Conservation (phyloP, 768 basidiomycete genomes). For the Tulasnella sp. region DNA sequence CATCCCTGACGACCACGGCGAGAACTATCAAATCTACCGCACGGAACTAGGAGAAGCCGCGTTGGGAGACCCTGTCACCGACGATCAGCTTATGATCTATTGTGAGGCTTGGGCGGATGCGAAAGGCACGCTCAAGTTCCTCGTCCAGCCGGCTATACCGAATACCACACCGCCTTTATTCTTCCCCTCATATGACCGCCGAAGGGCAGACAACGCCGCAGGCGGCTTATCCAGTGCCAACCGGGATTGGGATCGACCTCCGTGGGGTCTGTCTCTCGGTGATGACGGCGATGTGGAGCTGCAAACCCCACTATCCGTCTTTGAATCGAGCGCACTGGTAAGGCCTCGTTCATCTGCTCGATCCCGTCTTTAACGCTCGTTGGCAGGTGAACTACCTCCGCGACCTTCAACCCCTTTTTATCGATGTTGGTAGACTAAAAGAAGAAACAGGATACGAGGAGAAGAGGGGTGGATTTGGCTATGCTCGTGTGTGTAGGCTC, state of each 20-base stretch:
- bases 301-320: too few relatives aligned
- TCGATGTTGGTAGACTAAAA: too few relatives aligned
- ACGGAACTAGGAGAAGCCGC: conserved; percentile 81
- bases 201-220: neutral
- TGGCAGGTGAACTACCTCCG: too few relatives aligned
- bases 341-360: too few relatives aligned
- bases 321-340: too few relatives aligned
- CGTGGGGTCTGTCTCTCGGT: conserved; percentile 21
- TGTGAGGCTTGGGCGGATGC: conserved; percentile 70
- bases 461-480: too few relatives aligned
- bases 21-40: conserved; percentile 72
- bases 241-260: conserved; percentile 12
- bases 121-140: conserved; percentile 77
- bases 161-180: conserved; percentile 7
- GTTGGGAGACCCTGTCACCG: conserved; percentile 65
- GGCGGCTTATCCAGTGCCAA: conserved; percentile 4
- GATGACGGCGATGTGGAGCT: conserved; percentile 24
- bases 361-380: neutral
- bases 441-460: too few relatives aligned
- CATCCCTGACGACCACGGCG: conserved; percentile 78
- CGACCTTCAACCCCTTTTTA: too few relatives aligned
- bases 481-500: too few relatives aligned
- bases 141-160: conserved; percentile 52
- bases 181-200: conserved; percentile 7
- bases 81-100: conserved; percentile 65